A percentile compares a stretch with the other conserved stretches of the same genome.
Conservation (phyloP, 345 rosid species). For the Cardamine occulta region DNA sequence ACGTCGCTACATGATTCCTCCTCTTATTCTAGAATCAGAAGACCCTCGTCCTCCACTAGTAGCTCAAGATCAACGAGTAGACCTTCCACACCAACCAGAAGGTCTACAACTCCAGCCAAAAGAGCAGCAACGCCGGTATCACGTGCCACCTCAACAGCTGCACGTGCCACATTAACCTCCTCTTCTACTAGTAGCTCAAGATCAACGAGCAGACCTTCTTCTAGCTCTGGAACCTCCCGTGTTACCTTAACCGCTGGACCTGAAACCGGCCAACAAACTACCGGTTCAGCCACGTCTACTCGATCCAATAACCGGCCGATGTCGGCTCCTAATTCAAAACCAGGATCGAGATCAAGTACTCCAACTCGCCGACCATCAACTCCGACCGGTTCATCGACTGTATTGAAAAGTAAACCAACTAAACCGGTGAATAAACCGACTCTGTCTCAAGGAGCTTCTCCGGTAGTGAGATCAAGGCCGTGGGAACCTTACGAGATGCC, state of each 20-base stretch:
- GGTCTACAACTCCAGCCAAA: slow-evolving; percentile 31
- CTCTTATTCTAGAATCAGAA: slow-evolving; percentile 33
- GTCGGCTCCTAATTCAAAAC: slow-evolving; percentile 38
- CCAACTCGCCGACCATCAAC: slow-evolving; percentile 62
- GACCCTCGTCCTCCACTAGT: slow-evolving; percentile 68
- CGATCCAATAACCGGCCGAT: slow-evolving; percentile 45
- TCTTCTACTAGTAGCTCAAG: slow-evolving; percentile 17
- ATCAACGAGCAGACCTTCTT: slow-evolving; percentile 50
- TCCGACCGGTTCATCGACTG: slow-evolving; percentile 40
- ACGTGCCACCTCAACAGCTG: slow-evolving; percentile 22
- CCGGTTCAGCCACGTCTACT: slow-evolving; percentile 56
- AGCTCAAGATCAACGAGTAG: slow-evolving; percentile 53
- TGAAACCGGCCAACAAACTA: not conserved
- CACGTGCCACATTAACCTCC: slow-evolving; percentile 24
- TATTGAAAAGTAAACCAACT: slow-evolving; percentile 22
- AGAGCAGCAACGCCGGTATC: slow-evolving; percentile 31
- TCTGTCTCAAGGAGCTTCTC: slow-evolving; percentile 43
- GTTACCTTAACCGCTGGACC: slow-evolving; percentile 31
- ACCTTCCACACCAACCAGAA: slow-evolving; percentile 55
- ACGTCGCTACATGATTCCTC: not conserved
- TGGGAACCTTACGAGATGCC: slow-evolving; percentile 56
- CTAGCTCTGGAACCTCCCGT: slow-evolving; percentile 35
- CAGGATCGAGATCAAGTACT: slow-evolving; percentile 59
- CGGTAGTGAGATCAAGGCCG: slow-evolving; percentile 57
- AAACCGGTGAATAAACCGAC: slow-evolving; percentile 16